phyloP scores from a whole-genome alignment of 805 yeast species.

The Ogataea polymorpha region DNA sequence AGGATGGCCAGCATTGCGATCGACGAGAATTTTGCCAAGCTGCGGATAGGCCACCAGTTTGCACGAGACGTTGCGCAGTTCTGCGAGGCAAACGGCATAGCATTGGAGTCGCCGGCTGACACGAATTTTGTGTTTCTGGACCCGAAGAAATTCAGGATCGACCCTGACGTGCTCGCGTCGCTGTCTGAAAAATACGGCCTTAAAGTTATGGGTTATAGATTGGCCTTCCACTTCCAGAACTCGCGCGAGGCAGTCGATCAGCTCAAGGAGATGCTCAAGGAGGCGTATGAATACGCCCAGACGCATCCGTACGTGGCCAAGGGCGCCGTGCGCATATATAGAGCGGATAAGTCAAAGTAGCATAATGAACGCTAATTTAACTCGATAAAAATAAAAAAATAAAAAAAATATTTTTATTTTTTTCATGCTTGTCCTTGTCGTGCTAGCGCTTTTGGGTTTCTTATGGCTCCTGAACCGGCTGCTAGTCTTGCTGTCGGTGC shows the following conservation, averaged over 20 bases:
- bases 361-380: background rate
- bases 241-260: slow-evolving; percentile 50
- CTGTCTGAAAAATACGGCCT: slow-evolving; percentile 58
- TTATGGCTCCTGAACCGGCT: slow-evolving; percentile 33
- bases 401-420: background rate
- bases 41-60: slow-evolving; percentile 43
- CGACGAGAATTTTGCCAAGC: slow-evolving; percentile 62
- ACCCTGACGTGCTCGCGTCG: slow-evolving; percentile 47
- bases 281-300: slow-evolving; percentile 51
- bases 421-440: slow-evolving; percentile 21
- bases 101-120: slow-evolving; percentile 67
- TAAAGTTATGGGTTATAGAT: slow-evolving; percentile 66
- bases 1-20: slow-evolving; percentile 75
- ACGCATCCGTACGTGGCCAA: slow-evolving; percentile 47
- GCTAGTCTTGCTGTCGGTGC: slow-evolving; percentile 32
- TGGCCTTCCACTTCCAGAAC: slow-evolving; percentile 76
- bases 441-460: slow-evolving; percentile 22
- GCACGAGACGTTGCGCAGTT: slow-evolving; percentile 49
- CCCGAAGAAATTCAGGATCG: slow-evolving; percentile 47
- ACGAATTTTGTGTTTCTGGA: slow-evolving; percentile 81
- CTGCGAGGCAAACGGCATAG: slow-evolving; percentile 51
- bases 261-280: slow-evolving; percentile 53
- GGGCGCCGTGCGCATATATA: slow-evolving; percentile 39
- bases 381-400: slow-evolving; percentile 1
- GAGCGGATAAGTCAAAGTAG: slow-evolving; percentile 5